These are phyloP conservation scores for Termitomyces sp. DNA, from an alignment of 768 basidiomycete genomes.

Conservation along the genomic window DNA sequence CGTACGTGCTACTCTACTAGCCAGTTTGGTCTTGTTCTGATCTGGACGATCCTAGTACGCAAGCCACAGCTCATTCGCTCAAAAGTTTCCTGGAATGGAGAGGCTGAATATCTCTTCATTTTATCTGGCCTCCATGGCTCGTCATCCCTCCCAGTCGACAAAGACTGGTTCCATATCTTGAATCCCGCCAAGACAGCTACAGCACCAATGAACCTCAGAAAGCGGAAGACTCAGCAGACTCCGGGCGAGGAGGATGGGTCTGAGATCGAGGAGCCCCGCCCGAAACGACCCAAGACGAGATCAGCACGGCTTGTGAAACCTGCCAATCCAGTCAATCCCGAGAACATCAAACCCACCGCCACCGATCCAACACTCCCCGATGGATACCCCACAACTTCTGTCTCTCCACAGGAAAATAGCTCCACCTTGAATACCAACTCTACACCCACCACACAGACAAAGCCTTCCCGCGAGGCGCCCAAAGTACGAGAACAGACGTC, in stretches of 20 bases:
- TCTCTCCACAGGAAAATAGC: slow-evolving; percentile 5
- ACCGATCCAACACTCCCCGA: not conserved
- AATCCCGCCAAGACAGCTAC: slow-evolving; percentile 30
- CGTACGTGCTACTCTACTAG: slow-evolving; percentile 37
- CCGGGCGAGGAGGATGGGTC: slow-evolving; percentile 26
- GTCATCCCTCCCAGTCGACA: slow-evolving; percentile 28
- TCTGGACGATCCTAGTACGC: slow-evolving; percentile 29
- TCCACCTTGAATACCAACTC: not conserved
- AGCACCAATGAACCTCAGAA: slow-evolving; percentile 32
- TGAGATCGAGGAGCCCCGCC: slow-evolving; percentile 27
- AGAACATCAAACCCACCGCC: slow-evolving; percentile 10
- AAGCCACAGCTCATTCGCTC: slow-evolving; percentile 38
- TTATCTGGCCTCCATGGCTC: slow-evolving; percentile 33
- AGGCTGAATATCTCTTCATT: slow-evolving; percentile 36
- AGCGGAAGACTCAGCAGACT: slow-evolving; percentile 29
- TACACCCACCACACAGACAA: slow-evolving; percentile 3
- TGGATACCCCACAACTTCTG: slow-evolving; percentile 5
- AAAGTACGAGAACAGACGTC: slow-evolving; percentile 4
- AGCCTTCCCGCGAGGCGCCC: slow-evolving; percentile 3
- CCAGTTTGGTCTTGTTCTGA: slow-evolving; percentile 1
- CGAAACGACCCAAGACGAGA: slow-evolving; percentile 25
- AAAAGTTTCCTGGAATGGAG: slow-evolving; percentile 44
- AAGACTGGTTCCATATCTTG: slow-evolving; percentile 32
- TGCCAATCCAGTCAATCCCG: not conserved
- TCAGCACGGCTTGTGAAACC: slow-evolving; percentile 13